A percentile compares a stretch with the other conserved stretches of the same genome.
These are phyloP conservation scores for Fusarium virguliforme DNA, from an alignment of 2,329 filamentous ascomycete species.

Conservation along the genomic window DNA sequence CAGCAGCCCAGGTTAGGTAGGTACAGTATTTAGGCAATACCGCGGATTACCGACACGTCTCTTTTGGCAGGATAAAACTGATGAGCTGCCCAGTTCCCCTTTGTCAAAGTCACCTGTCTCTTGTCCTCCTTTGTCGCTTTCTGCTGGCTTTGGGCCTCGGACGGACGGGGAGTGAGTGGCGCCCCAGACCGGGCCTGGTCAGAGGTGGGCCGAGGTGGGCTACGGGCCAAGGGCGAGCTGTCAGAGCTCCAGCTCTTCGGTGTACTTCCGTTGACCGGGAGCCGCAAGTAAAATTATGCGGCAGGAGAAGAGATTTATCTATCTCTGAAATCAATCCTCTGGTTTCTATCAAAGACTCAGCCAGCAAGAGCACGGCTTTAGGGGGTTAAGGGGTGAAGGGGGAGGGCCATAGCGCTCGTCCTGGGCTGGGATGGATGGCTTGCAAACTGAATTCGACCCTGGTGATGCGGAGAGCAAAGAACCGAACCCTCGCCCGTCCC, in stretches of 20 bases:
- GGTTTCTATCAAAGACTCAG: not conserved
- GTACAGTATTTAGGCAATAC: slow-evolving; percentile 27
- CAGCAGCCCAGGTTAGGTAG: slow-evolving; percentile 18
- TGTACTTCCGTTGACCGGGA: slow-evolving; percentile 35
- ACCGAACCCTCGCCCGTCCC: slow-evolving; percentile 26
- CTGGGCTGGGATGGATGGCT: slow-evolving; percentile 10
- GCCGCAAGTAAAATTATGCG: slow-evolving; percentile 24
- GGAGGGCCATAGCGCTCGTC: slow-evolving; percentile 12
- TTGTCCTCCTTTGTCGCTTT: slow-evolving; percentile 35
- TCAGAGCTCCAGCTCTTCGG: slow-evolving; percentile 37
- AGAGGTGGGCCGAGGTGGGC: slow-evolving; percentile 46
- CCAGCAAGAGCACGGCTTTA: not conserved
- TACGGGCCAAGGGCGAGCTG: slow-evolving; percentile 34
- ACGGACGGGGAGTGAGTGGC: slow-evolving; percentile 41
- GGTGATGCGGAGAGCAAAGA: slow-evolving; percentile 40
- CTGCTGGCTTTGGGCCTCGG: slow-evolving; percentile 44
- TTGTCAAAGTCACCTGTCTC: slow-evolving; percentile 29
- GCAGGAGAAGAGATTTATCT: not conserved
- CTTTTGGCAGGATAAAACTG: slow-evolving; percentile 24
- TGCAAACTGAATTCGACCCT: slow-evolving; percentile 37
- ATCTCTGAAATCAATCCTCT: not conserved
- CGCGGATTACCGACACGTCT: slow-evolving; percentile 34
- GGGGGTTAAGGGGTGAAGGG: not conserved
- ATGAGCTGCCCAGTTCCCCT: slow-evolving; percentile 34
- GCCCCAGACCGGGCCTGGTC: slow-evolving; percentile 32